Evolutionary conservation across 1,284 basidiomycete species (phyloP), one percentile per base, ranked within the genome.

Genomic region (Moniliella sp.): DNA sequence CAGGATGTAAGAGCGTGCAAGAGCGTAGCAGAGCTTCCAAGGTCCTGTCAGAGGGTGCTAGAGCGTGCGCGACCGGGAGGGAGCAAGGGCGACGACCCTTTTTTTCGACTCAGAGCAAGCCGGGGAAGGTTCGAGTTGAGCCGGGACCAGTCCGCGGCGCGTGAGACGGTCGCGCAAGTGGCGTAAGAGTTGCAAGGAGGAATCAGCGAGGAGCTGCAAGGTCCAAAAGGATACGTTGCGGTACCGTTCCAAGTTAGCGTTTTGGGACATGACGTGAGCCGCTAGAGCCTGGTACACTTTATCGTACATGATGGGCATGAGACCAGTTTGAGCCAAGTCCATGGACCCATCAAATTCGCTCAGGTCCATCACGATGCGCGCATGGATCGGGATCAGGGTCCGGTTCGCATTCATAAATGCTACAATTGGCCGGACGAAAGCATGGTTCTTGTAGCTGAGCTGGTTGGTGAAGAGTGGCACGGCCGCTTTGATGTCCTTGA

Each of bases 381-480:
- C 54, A 5, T 45, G 43, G 28, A 59, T 49, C 4, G 50, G 50
- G 19, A 54, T 54, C 18, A 54, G 37, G 27, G 50, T 54, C 34
- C 46, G 44, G 40, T 59, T 52, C 27, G 56, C 54, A 32, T 59
- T 59, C 48, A 99, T 91, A 57, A 99, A 99, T 0, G 84, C 86
- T 4, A 97, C 91, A 42, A 99, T 94, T 3, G 91, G 88, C 37
- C 91, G 65, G 26, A 93, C 78, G 18, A 97, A 66, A n/a, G 88
- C 91, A 54, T 78, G 82, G 52, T 88, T 88, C 40, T 78, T 76
- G 55, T 93, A 82, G 33, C 78, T 82, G 36, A 99, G 58, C 28
- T 52, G 51, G 26, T 38, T 41, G 30, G 49, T 46, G 30, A 57
- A 57, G 17, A 59, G 44, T 0, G 88, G 91, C 11, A 99, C 82